Conservation (phyloP, 108 stramenopile genomes). For the Craspedostauros australis region DNA sequence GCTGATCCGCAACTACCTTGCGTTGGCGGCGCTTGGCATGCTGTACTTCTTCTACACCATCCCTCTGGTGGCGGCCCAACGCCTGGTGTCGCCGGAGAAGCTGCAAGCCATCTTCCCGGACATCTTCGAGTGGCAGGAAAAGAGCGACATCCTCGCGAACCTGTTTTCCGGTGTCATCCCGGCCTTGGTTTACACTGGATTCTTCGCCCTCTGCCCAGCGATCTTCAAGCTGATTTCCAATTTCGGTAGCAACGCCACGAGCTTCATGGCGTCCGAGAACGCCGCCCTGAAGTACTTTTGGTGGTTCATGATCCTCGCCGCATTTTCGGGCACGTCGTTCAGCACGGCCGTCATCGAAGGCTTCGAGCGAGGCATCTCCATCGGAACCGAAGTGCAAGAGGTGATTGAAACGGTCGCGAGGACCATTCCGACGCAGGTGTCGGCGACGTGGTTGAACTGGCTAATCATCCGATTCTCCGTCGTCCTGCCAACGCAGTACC, state of each 20-base stretch:
- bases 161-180: conserved; percentile 58
- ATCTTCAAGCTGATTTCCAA: conserved; percentile 87
- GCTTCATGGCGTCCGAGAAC: conserved; percentile 60
- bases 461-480: conserved; percentile 65
- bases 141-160: conserved; percentile 27
- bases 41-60: conserved; percentile 82
- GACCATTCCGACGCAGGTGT: conserved; percentile 49
- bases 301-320: conserved; percentile 80
- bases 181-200: conserved; percentile 57
- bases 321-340: conserved; percentile 66
- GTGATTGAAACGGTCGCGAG: conserved; percentile 46
- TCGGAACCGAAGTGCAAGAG: conserved; percentile 31
- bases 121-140: conserved; percentile 26
- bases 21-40: conserved; percentile 32
- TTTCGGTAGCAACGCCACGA: conserved; percentile 71
- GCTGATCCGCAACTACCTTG: conserved; percentile 33
- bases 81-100: conserved; percentile 36
- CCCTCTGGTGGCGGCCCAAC: conserved; percentile 41
- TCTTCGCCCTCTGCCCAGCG: conserved; percentile 75
- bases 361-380: conserved; percentile 28
- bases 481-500: conserved; percentile 64
- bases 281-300: conserved; percentile 77
- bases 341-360: conserved; percentile 49
- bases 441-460: conserved; percentile 86
- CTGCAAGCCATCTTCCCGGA: conserved; percentile 42